Evolutionary conservation across 1,139 yeast genomes (phyloP).

Genomic region (Petasospora fabianii): DNA sequence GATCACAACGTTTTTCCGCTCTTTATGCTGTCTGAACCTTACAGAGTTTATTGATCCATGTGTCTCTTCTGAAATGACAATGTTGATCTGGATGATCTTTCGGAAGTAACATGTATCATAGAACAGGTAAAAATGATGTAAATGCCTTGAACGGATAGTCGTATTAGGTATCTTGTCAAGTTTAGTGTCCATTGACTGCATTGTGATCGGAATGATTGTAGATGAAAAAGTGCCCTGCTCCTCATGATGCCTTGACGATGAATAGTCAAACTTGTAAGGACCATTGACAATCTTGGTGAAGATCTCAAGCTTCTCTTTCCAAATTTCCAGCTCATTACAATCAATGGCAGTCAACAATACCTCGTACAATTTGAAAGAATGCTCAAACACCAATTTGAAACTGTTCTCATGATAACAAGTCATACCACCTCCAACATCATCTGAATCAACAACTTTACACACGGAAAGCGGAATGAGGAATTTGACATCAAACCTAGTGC

Average conservation of each 20-base stretch:
- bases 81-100: conserved; percentile 16
- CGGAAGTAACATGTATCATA: conserved; percentile 22
- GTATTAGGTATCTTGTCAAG: conserved; percentile 13
- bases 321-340: conserved; percentile 35
- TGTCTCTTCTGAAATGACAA: conserved; percentile 8
- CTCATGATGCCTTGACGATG: conserved; percentile 26
- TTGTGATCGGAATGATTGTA: conserved; percentile 18
- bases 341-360: conserved; percentile 38
- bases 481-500: conserved; percentile 32
- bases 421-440: conserved; percentile 37
- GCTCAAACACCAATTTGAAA: conserved; percentile 47
- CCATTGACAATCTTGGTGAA: conserved; percentile 41
- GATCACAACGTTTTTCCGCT: conserved; percentile 3
- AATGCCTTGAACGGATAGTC: conserved; percentile 4
- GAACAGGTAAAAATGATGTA: conserved; percentile 2
- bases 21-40: conserved; percentile 6
- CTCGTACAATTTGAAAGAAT: conserved; percentile 41
- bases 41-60: conserved; percentile 9
- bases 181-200: conserved; percentile 20
- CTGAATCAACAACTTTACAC: conserved; percentile 30
- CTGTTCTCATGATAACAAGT: conserved; percentile 31
- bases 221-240: conserved; percentile 24
- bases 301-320: conserved; percentile 39
- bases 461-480: conserved; percentile 49
- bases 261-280: conserved; percentile 36